A percentile compares a stretch with the other conserved stretches of the same genome.
Conservation (phyloP, 257 asterid species). For the Solanum medicagineum region DNA sequence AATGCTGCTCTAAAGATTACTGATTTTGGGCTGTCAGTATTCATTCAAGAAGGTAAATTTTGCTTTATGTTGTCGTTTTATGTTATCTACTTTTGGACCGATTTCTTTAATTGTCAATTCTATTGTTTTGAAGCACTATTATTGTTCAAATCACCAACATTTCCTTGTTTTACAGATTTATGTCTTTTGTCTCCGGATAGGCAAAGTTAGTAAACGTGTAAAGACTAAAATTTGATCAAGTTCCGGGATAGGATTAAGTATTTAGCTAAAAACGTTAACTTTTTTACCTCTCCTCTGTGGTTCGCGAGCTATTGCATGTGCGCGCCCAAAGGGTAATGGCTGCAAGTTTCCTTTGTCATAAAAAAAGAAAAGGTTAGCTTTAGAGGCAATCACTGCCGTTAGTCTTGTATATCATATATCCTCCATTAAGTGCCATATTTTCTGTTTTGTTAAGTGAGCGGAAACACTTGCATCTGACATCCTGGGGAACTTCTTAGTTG, state of each 20-base stretch:
- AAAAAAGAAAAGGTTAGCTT: no score
- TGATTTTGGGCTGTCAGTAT: constrained; percentile 70
- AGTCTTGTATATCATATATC: neutral
- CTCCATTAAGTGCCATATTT: neutral
- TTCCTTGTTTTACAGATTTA: neutral
- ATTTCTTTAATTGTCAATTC: neutral
- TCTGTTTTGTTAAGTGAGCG: neutral
- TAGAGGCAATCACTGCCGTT: neutral
- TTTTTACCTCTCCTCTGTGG: no score
- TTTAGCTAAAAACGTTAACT: neutral
- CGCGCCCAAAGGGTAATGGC: no score
- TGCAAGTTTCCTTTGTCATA: no score
- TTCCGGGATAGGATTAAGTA: neutral
- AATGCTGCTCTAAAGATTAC: constrained; percentile 56
- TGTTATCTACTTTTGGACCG: neutral
- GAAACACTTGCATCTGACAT: neutral
- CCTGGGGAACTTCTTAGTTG: neutral
- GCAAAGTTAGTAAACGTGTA: neutral
- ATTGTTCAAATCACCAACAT: neutral
- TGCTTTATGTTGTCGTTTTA: neutral
- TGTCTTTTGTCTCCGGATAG: neutral
- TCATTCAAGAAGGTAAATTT: constrained; percentile 57
- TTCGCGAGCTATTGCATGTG: no score
- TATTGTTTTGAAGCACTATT: neutral
- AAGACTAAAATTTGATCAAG: neutral